A percentile compares a stretch with the other conserved stretches of the same genome.
These are phyloP conservation scores for Dioscorea alata DNA, from an alignment of 106 monocot species.

Conservation along the genomic window DNA sequence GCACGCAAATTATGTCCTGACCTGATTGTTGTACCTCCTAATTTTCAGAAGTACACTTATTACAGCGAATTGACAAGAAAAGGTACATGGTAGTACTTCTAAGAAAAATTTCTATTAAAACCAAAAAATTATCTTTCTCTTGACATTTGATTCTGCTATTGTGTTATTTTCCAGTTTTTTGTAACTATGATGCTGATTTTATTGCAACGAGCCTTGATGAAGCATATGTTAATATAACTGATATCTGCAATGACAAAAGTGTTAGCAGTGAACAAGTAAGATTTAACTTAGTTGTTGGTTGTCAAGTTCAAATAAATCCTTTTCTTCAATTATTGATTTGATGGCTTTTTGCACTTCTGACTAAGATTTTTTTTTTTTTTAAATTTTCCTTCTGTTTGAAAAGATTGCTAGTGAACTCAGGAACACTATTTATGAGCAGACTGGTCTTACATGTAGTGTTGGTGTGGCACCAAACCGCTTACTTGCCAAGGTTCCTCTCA, in stretches of 20 bases:
- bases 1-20: constrained; percentile 82
- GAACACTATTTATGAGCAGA: constrained; percentile 71
- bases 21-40: constrained; percentile 76
- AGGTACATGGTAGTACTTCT: constrained; percentile 27
- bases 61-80: constrained; percentile 92
- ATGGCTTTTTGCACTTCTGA: neutral
- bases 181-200: constrained; percentile 74
- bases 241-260: constrained; percentile 50
- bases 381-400: constrained; percentile 1
- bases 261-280: constrained; percentile 69
- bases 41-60: constrained; percentile 81
- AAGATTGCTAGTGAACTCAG: constrained; percentile 86
- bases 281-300: constrained; percentile 4
- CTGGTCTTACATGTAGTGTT: constrained; percentile 93
- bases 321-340: neutral
- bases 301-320: too few species aligned
- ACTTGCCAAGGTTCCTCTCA: constrained; percentile 76
- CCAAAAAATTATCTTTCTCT: neutral
- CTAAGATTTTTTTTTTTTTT: neutral
- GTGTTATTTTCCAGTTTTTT: constrained; percentile 50
- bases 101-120: too few species aligned
- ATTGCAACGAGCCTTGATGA: constrained; percentile 93
- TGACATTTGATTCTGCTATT: neutral
- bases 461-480: constrained; percentile 94
- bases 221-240: constrained; percentile 87